Evolutionary conservation across 108 stramenopile genomes (phyloP), one percentile per base, ranked within the genome.

Genomic region (Seminavis robusta): DNA sequence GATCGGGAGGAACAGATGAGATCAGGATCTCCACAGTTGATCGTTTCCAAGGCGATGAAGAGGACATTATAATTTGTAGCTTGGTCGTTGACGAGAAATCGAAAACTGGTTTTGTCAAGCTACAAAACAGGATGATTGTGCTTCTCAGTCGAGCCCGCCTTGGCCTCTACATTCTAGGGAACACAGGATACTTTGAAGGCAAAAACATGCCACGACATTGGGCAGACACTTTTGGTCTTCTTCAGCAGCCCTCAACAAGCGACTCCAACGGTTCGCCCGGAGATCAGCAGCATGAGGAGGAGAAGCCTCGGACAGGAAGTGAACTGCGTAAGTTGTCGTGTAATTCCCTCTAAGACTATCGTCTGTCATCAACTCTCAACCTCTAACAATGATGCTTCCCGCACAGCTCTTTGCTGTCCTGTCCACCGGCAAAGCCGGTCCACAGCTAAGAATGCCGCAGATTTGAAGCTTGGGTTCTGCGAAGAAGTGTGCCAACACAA

Each of bases 41-140:
- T 53, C 34, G 67, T 28, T 75, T 69, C 28, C 74, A 75, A 56
- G 74, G 74, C 15, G 74, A 75, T 40, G 74, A 75, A 42, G 63
- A 52, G 49, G 74, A 75, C 42, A 61, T 75, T 48, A 54, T 75
- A 0, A 75, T 75, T 30, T 43, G 48, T 11, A 62, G 60, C 9
- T 42, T 75, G 31, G 74, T 75, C 15, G 67, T 69, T 17, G 74
- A 75, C 28, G 64, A 70, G 45, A 65, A 56, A 4, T 65, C 70
- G 13, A 56, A 56, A 28, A 71, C 70, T 21, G 36, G 54, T 20
- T 71, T 71, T 48, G 70, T 71, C 10, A 65, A 59, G 28, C n/a
- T 58, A 27, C 52, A 43, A 11, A 71, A 71, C 34, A 29, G 74
- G 17, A 65, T 75, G 56, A 68, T 69, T 23, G 74, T 75, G 20